phyloP scores from a whole-genome alignment of 257 asterid genomes.

The Leptodermis oblonga region DNA sequence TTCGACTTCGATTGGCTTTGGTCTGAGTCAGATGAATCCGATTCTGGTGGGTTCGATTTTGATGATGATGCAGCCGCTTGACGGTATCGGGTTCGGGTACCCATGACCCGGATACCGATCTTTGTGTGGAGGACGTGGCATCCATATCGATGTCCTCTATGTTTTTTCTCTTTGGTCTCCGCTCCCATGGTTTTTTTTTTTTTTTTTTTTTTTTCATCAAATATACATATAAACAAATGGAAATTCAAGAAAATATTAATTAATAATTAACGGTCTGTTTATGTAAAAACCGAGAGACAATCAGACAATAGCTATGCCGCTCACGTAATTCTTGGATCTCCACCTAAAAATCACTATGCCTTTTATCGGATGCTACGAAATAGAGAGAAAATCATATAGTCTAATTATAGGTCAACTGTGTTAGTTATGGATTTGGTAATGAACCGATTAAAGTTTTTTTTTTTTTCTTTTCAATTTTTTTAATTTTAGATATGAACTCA shows the following conservation, averaged over 20 bases:
- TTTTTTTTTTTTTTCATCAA: neutral
- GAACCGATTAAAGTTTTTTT: neutral
- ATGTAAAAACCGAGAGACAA: no score
- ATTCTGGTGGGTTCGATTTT: neutral
- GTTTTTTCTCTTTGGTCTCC: constrained; percentile 8
- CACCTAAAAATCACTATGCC: neutral
- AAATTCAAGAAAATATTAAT: no score
- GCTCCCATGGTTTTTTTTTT: neutral
- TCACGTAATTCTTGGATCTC: neutral
- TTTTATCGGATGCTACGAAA: neutral
- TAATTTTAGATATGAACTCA: no score
- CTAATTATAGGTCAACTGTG: neutral
- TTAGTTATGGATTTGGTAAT: constrained; percentile 3
- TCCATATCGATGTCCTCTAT: constrained; percentile 8
- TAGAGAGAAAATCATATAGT: neutral
- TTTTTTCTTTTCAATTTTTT: no score
- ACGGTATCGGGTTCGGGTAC: no score
- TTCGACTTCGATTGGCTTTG: neutral
- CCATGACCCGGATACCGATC: neutral
- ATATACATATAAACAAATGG: no score
- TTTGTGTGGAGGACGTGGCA: neutral
- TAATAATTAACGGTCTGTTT: no score
- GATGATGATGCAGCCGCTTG: neutral
- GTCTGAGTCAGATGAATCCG: neutral
- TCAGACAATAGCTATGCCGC: neutral